phyloP scores from a whole-genome alignment of 345 rosid genomes.

The Firmiana major region DNA sequence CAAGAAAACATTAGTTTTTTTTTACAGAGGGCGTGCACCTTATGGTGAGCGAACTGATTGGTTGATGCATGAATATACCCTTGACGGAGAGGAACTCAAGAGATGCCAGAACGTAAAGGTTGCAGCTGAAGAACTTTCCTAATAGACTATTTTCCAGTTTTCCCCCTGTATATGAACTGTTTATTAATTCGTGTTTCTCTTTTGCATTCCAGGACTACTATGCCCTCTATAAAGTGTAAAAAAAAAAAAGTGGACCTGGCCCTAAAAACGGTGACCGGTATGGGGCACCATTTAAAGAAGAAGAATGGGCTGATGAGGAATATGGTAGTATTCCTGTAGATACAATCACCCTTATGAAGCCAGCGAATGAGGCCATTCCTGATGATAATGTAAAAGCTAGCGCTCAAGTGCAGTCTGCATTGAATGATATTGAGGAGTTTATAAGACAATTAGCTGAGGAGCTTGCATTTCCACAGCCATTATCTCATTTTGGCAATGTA shows the following conservation, averaged over 20 bases:
- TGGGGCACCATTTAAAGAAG: slow-evolving; percentile 89
- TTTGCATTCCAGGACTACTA: slow-evolving; percentile 44
- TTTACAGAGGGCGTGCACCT: slow-evolving; percentile 80
- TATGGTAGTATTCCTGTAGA: slow-evolving; percentile 17
- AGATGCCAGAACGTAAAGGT: slow-evolving; percentile 67
- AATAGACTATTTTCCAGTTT: neutral
- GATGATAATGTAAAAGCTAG: slow-evolving; percentile 20
- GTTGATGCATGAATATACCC: slow-evolving; percentile 90
- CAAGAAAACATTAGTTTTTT: slow-evolving; percentile 83
- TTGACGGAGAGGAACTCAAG: slow-evolving; percentile 69
- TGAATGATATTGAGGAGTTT: slow-evolving; percentile 45
- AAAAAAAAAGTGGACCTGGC: slow-evolving; percentile 94
- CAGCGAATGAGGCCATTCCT: slow-evolving; percentile 26
- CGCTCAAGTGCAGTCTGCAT: slow-evolving; percentile 21
- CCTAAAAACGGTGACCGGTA: slow-evolving; percentile 97
- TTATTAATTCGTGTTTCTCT: slow-evolving; percentile 1
- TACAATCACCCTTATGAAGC: slow-evolving; percentile 23
- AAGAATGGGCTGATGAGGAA: slow-evolving; percentile 75
- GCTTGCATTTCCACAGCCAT: slow-evolving; percentile 24
- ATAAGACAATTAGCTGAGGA: slow-evolving; percentile 37
- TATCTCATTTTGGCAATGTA: neutral
- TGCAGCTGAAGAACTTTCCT: neutral
- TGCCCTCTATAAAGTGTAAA: slow-evolving; percentile 76
- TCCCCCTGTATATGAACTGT: neutral
- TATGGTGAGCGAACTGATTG: slow-evolving; percentile 73